Conservation (phyloP, 257 asterid species). For the Solanum virginianum region DNA sequence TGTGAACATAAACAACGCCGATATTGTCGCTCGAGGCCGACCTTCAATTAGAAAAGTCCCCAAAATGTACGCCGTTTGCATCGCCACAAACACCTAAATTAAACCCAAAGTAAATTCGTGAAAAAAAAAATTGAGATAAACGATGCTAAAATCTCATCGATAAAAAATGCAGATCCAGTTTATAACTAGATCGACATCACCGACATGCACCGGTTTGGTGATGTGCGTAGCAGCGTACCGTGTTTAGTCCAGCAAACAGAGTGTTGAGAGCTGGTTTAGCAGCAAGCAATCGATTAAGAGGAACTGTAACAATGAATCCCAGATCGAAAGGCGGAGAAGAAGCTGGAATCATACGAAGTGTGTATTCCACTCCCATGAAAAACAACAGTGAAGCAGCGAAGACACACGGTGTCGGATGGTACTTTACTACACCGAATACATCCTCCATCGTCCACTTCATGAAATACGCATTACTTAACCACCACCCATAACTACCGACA, state of each 20-base stretch:
- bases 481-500: neutral
- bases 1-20: slow-evolving; percentile 11
- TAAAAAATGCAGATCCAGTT: neutral
- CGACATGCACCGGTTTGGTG: neutral
- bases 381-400: slow-evolving; percentile 22
- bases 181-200: neutral
- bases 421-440: slow-evolving; percentile 10
- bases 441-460: slow-evolving; percentile 23
- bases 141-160: neutral
- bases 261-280: slow-evolving; percentile 21
- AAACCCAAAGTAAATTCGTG: neutral
- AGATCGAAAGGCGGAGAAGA: slow-evolving; percentile 30
- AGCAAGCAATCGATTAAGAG: slow-evolving; percentile 24
- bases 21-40: slow-evolving; percentile 6
- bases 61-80: slow-evolving; percentile 10
- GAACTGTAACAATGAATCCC: slow-evolving; percentile 21
- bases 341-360: slow-evolving; percentile 25
- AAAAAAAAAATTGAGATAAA: neutral
- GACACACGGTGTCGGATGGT: slow-evolving; percentile 23
- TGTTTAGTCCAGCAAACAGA: slow-evolving; percentile 30
- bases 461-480: slow-evolving; percentile 8
- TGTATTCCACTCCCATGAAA: slow-evolving; percentile 35
- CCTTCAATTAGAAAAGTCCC: slow-evolving; percentile 11
- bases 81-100: slow-evolving; percentile 6
- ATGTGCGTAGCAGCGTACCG: slow-evolving; percentile 5